A percentile compares a stretch with the other conserved stretches of the same genome.
These are phyloP conservation scores for Isabelozyma heimii DNA, from an alignment of 805 yeast genomes.

Conservation along the genomic window DNA sequence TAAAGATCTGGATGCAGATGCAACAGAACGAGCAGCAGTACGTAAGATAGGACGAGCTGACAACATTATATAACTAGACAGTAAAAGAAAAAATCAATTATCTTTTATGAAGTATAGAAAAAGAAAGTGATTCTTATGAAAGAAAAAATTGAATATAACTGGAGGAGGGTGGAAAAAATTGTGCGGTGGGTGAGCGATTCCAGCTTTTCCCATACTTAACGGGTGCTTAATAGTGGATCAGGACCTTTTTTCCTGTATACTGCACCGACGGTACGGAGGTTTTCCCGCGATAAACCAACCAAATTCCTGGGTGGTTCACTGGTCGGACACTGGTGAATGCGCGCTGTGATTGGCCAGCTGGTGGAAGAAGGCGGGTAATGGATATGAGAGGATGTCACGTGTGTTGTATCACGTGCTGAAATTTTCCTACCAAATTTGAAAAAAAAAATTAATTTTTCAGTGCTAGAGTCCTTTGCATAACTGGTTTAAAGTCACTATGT, in stretches of 20 bases:
- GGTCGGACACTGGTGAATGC: background rate
- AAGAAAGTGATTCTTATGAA: background rate
- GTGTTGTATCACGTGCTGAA: background rate
- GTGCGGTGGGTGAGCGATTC: background rate
- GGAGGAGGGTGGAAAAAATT: background rate
- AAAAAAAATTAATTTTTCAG: too few relatives aligned
- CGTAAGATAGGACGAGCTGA: constrained; percentile 83
- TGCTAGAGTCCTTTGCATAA: too few relatives aligned
- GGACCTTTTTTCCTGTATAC: background rate
- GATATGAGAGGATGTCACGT: background rate
- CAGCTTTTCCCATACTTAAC: background rate
- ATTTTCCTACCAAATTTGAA: too few relatives aligned
- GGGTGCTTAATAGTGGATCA: background rate
- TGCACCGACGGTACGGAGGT: background rate
- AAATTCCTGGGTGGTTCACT: background rate
- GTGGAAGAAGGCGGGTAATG: background rate
- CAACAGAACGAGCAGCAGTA: constrained; percentile 79
- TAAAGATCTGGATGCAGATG: constrained; percentile 36
- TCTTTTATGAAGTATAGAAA: constrained; percentile 1
- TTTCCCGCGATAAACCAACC: background rate
- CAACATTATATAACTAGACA: constrained; percentile 51
- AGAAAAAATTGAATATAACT: background rate
- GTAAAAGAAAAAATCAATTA: constrained; percentile 2
- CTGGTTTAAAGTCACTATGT: background rate
- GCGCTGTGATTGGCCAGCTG: constrained; percentile 4